Evolutionary conservation across 495 filamentous ascomycete species (phyloP), one percentile per base, ranked within the genome.

Genomic region (Lasiosphaeris hirsuta): DNA sequence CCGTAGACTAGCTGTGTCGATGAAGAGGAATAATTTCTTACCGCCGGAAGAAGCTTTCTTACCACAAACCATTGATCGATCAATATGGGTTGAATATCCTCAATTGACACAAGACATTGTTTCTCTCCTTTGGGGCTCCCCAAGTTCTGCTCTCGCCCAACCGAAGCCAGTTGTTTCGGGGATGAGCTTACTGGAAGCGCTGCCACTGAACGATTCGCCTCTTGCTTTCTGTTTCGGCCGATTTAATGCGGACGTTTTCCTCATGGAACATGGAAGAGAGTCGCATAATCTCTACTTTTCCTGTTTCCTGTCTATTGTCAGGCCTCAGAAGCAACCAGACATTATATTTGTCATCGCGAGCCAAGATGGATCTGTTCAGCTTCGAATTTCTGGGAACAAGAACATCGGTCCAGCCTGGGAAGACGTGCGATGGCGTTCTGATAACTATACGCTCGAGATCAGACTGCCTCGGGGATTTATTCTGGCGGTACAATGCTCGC

Each of bases 11-110:
- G 77, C 87, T 3, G 79, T 87, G 61, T 94, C 89, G 0, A 95
- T 96, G 83, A 88, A 86, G 68, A 78, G 87, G 40, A 92, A 93
- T 63, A 82, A 85, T 38, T 84, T 90, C 47, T 73, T 96, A 57
- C 81, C 88, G 3, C 79, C 85, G 1, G 77, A 84, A 23, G 81
- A 88, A 35, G 73, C 81, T 13, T 78, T 83, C 19, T 75, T 89
- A 6, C 81, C 82, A 23, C 84, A 88, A 57, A 81, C 83, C 1
- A 78, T 89, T 40, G 85, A 96, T 60, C 84, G 84, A 15, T 83
- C 76, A 5, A 85, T 96, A 15, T 94, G 90, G 85, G 57, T 92
- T 37, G 74, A 84, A 52, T 89, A 90, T 65, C 88, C 88, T 0
- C 73, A 78, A 30, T 79, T 92, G 53, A 81, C 85, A 5, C 79